A percentile compares a stretch with the other conserved stretches of the same genome.
These are phyloP conservation scores for Aspergillus puulaauensis DNA, from an alignment of 2,329 filamentous ascomycete species.

Conservation along the genomic window DNA sequence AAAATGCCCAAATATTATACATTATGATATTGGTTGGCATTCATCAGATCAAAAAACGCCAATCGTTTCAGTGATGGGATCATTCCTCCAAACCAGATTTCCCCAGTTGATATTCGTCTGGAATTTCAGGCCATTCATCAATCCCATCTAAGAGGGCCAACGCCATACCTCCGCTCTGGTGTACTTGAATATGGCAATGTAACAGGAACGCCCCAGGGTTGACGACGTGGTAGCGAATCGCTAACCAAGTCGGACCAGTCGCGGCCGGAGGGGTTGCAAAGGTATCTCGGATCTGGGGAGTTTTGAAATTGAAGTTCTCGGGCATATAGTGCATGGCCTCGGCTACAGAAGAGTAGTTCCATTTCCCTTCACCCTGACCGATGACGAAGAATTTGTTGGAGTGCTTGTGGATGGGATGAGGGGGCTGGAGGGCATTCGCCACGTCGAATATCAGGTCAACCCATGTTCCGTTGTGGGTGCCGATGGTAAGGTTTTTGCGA, in stretches of 20 bases:
- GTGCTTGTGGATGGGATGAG: constrained; percentile 66
- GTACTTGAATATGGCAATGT: constrained; percentile 58
- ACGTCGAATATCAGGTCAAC: constrained; percentile 57
- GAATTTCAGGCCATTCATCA: constrained; percentile 33
- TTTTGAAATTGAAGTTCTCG: constrained; percentile 56
- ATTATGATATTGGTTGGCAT: background rate
- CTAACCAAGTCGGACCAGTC: constrained; percentile 46
- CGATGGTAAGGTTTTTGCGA: constrained; percentile 48
- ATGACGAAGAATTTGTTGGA: constrained; percentile 60
- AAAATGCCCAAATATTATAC: background rate
- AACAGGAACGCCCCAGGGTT: constrained; percentile 57
- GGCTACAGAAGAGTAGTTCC: constrained; percentile 54
- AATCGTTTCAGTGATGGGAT: background rate
- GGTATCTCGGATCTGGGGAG: constrained; percentile 56
- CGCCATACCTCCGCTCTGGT: constrained; percentile 57
- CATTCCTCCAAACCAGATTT: background rate
- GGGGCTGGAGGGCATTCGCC: constrained; percentile 47
- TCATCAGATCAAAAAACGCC: background rate
- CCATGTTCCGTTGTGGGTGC: constrained; percentile 51
- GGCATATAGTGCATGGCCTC: constrained; percentile 52
- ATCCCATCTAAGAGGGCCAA: constrained; percentile 50
- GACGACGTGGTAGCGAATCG: constrained; percentile 52
- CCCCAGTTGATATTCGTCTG: constrained; percentile 22
- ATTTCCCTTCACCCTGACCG: constrained; percentile 52
- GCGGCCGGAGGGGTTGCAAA: constrained; percentile 41